A percentile compares a stretch with the other conserved stretches of the same genome.
Evolutionary conservation across 768 basidiomycete genomes (phyloP).

Genomic region (Tylopilus subfusipes): DNA sequence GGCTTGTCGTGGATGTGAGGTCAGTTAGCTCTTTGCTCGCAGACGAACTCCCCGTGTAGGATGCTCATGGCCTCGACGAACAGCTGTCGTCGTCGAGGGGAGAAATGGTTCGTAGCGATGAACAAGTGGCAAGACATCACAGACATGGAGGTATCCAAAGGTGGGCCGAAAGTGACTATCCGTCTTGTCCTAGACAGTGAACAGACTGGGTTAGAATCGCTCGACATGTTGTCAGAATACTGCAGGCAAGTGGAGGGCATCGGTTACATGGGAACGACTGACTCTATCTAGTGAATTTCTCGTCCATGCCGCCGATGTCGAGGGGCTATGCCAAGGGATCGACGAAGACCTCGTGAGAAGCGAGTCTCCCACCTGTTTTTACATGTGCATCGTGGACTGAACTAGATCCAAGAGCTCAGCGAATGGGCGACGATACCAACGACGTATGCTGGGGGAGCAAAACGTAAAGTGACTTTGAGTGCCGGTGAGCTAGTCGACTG

Average conservation of each 20-base stretch:
- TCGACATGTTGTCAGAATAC: conserved; percentile 71
- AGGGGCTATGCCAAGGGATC: conserved; percentile 94
- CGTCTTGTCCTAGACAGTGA: background rate
- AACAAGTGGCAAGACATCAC: conserved; percentile 98
- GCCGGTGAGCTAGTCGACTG: background rate
- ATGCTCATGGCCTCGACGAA: background rate
- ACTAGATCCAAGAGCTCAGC: conserved; percentile 60
- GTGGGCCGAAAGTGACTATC: conserved; percentile 36
- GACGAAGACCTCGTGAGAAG: conserved; percentile 84
- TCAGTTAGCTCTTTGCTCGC: conserved; percentile 28
- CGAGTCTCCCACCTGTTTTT: conserved; percentile 34
- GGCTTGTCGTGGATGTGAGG: conserved; percentile 94
- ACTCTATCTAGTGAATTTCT: conserved; percentile 74
- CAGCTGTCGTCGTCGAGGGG: conserved; percentile 77
- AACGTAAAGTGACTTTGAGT: conserved; percentile 45
- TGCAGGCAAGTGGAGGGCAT: conserved; percentile 58
- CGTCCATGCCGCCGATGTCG: conserved; percentile 97
- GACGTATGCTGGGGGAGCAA: conserved; percentile 97
- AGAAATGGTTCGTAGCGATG: conserved; percentile 93
- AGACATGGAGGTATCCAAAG: conserved; percentile 86
- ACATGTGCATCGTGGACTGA: conserved; percentile 6
- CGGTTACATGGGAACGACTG: conserved; percentile 8
- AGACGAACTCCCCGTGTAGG: background rate
- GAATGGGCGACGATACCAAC: conserved; percentile 90
- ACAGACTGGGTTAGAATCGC: conserved; percentile 53